Evolutionary conservation across 2,329 filamentous ascomycete species (phyloP), one percentile per base, ranked within the genome.

Genomic region (Fusarium equiseti): DNA sequence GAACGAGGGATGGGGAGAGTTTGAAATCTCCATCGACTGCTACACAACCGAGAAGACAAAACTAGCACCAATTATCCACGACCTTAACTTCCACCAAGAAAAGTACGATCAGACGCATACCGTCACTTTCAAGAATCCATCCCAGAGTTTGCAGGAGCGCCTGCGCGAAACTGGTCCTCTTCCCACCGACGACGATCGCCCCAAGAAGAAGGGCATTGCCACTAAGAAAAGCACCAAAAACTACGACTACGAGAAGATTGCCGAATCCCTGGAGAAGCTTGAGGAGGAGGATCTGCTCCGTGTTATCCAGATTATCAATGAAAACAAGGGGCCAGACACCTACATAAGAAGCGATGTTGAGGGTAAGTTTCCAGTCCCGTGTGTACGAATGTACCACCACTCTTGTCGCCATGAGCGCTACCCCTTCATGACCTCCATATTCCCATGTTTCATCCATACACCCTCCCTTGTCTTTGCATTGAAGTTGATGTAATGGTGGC

Each of bases 1-100:
- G 70, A 97, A 99, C 82, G 93, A 98, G 82, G 96, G 96, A 74
- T 99, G 96, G 96, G 96, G 96, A 77, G 96, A 98, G 83, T 99
- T 99, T 80, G 96, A 98, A 79, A 95, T 99, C 90, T 87, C 86
- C 50, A 96, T 98, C 77, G 89, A 92, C 68, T 87, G 97, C 74
- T 92, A 90, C 77, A 92, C 92, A 45, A 90, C 92, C 31, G 94
- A 96, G 81, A 98, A 98, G 85, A 91, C 91, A 62, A 95, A 97
- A 77, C 89, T 94, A 77, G 86, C 88, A 16, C 79, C 79, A 65
- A 86, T 99, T 71, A 83, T 86, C 53, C 96, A 99, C 81, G 96
- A 99, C 78, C 87, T 99, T 66, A 98, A 98, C 86, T 99, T 99
- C 81, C 87, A 89, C 73, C 87, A 90, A 72, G 86, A 91, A 66